A percentile compares a stretch with the other conserved stretches of the same genome.
Conservation (phyloP, 768 basidiomycete species). For the Tylopilus subfusipes region DNA sequence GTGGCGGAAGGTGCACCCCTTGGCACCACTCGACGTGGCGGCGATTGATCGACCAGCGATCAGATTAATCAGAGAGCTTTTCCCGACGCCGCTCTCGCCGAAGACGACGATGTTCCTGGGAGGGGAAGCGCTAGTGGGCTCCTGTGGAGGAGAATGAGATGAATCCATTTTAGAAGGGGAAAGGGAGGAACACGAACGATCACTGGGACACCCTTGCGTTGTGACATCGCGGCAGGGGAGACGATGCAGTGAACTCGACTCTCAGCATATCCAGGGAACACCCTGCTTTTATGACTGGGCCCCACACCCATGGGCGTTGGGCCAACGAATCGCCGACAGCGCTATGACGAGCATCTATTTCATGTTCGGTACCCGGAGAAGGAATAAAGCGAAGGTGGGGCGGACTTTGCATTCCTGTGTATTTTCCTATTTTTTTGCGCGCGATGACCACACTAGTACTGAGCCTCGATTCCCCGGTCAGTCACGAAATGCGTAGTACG, state of each 20-base stretch:
- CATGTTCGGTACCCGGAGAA: slow-evolving; percentile 10
- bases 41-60: slow-evolving; percentile 39
- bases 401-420: no score
- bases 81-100: slow-evolving; percentile 32
- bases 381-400: neutral
- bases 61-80: slow-evolving; percentile 45
- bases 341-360: slow-evolving; percentile 3
- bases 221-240: slow-evolving; percentile 22
- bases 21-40: slow-evolving; percentile 30
- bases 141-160: slow-evolving; percentile 10
- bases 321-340: slow-evolving; percentile 21
- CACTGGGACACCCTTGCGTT: slow-evolving; percentile 14
- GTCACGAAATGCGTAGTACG: slow-evolving; percentile 14
- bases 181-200: slow-evolving; percentile 13
- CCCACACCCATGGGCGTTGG: slow-evolving; percentile 5
- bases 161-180: slow-evolving; percentile 5
- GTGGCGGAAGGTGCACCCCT: slow-evolving; percentile 35
- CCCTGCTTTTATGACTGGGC: slow-evolving; percentile 19
- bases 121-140: slow-evolving; percentile 4
- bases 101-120: slow-evolving; percentile 28
- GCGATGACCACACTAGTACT: neutral
- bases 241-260: slow-evolving; percentile 10
- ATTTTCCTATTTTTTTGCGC: no score
- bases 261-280: neutral
- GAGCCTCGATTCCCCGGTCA: slow-evolving; percentile 10